phyloP scores from a whole-genome alignment of 176 grass and related monocot species.

The Rhynchospora tenuis region DNA sequence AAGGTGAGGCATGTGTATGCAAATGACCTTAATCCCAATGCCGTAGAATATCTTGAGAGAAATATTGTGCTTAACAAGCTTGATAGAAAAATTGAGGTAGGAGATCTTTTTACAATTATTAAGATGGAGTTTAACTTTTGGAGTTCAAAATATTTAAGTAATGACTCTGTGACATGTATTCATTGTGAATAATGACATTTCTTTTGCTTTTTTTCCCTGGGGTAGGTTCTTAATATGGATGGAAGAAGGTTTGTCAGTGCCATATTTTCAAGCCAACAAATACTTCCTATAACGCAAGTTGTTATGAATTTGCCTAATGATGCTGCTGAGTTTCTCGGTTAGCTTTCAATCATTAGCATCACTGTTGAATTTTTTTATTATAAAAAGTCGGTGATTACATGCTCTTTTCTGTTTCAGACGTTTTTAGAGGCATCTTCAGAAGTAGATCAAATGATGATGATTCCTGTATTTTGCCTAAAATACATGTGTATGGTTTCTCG shows the following conservation, averaged over 20 bases:
- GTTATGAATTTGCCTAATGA: slow-evolving; percentile 97
- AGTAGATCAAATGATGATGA: slow-evolving; percentile 17
- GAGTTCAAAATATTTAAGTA: background rate
- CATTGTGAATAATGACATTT: background rate
- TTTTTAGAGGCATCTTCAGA: slow-evolving; percentile 59
- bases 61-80: slow-evolving; percentile 89
- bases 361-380: background rate
- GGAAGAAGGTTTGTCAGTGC: slow-evolving; percentile 74
- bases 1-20: slow-evolving; percentile 89
- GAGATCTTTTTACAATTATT: background rate
- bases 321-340: slow-evolving; percentile 80
- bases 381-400: background rate
- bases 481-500: slow-evolving; percentile 94
- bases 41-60: slow-evolving; percentile 76
- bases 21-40: slow-evolving; percentile 88
- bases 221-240: slow-evolving; percentile 87
- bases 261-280: slow-evolving; percentile 54
- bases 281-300: slow-evolving; percentile 66
- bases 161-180: background rate
- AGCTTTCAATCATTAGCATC: slow-evolving; percentile 8
- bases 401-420: slow-evolving; percentile 40
- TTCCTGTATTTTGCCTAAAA: slow-evolving; percentile 48
- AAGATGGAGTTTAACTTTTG: background rate
- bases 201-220: slow-evolving; percentile 11
- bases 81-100: slow-evolving; percentile 81